Evolutionary conservation across 129 eudicot genomes (phyloP).

Genomic region (Helichrysum umbraculigerum): DNA sequence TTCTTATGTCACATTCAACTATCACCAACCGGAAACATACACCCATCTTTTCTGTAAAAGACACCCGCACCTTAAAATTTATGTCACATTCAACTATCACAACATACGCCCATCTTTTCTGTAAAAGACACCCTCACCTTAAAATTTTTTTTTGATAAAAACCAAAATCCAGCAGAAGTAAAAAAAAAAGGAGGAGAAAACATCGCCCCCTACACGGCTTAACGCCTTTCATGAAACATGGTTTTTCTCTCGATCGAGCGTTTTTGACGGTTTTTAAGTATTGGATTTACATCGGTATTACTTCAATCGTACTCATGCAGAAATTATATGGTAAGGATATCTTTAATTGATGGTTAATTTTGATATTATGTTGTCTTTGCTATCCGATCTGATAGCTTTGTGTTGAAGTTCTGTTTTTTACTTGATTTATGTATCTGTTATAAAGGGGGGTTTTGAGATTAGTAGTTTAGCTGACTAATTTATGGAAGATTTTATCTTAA

Average conservation of each 20-base stretch:
- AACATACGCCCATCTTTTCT: no score
- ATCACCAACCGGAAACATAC: no score
- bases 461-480: background rate
- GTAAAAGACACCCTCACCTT: no score
- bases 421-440: background rate
- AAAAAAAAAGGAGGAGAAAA: no score
- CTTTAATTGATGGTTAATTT: background rate
- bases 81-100: no score
- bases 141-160: no score
- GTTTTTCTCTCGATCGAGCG: constrained; percentile 72
- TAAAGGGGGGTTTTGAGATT: background rate
- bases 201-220: no score
- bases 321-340: constrained; percentile 53
- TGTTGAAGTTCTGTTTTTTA: constrained; percentile 21
- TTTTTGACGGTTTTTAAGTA: constrained; percentile 40
- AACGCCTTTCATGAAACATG: no score
- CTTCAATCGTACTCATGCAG: constrained; percentile 55
- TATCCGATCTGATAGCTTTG: background rate
- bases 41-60: no score
- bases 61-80: no score
- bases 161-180: no score
- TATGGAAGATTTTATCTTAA: constrained; percentile 1
- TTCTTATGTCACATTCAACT: no score
- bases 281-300: constrained; percentile 36
- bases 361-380: background rate